These are phyloP conservation scores for Kondoa subrosea DNA, from an alignment of 768 basidiomycete genomes.

Conservation along the genomic window DNA sequence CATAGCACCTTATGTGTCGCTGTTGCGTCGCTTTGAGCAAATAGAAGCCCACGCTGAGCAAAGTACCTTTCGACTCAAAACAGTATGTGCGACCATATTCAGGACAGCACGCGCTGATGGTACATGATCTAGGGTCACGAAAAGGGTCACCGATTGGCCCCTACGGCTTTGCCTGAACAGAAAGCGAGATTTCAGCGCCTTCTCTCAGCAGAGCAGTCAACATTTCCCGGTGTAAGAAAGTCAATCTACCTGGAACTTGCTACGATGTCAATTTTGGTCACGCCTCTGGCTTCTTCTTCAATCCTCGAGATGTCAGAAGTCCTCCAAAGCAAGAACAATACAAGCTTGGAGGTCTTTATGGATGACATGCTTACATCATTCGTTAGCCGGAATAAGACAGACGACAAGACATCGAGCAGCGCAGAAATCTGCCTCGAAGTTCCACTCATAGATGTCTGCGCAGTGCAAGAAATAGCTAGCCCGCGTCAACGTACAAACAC, in stretches of 20 bases:
- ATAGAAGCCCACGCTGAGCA: no score
- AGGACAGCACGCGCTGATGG: no score
- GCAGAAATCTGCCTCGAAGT: not conserved
- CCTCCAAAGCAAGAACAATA: not conserved
- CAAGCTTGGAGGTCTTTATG: not conserved
- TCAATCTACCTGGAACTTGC: not conserved
- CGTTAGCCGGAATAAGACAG: not conserved
- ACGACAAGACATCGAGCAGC: not conserved
- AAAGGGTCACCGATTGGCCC: no score
- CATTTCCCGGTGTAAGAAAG: not conserved
- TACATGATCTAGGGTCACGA: no score
- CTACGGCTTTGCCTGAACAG: no score
- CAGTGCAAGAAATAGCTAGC: not conserved
- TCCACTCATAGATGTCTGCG: not conserved
- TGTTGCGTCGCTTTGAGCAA: no score
- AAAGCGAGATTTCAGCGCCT: no score
- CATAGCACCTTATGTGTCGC: no score
- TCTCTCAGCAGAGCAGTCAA: not conserved
- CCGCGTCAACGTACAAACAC: no score
- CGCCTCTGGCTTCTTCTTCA: not conserved
- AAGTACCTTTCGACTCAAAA: no score
- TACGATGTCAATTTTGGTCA: not conserved
- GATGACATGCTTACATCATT: not conserved
- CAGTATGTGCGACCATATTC: no score
- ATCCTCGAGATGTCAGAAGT: not conserved